Conservation (phyloP, 495 filamentous ascomycete genomes). For the Penicillium roqueforti region DNA sequence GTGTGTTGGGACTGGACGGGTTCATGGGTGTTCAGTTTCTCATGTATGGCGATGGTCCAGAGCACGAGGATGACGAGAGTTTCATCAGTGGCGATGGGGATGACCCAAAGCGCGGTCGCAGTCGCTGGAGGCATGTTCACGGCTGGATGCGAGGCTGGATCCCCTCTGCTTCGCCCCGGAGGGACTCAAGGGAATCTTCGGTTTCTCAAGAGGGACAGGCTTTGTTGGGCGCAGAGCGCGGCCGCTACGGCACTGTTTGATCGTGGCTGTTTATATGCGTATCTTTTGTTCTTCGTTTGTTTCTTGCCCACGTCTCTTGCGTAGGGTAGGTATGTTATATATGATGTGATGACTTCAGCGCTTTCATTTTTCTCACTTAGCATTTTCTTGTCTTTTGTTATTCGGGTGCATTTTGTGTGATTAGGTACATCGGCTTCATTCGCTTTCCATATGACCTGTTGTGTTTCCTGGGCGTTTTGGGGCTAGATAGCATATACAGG, state of each 20-base stretch:
- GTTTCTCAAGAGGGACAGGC: constrained; percentile 28
- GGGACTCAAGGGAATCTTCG: constrained; percentile 8
- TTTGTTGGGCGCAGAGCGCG: constrained; percentile 30
- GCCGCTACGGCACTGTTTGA: constrained; percentile 38
- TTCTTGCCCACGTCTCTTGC: background rate
- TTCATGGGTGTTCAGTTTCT: constrained; percentile 64
- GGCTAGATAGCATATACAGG: background rate
- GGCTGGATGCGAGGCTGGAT: constrained; percentile 72
- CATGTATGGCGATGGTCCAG: constrained; percentile 48
- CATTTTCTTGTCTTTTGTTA: background rate
- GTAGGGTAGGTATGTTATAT: constrained; percentile 10
- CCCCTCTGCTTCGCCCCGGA: constrained; percentile 40
- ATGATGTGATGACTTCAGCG: constrained; percentile 16
- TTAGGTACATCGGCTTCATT: background rate
- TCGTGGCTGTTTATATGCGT: background rate
- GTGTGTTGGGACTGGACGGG: constrained; percentile 63
- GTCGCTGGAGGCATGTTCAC: constrained; percentile 52
- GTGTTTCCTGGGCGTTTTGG: background rate
- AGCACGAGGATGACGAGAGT: constrained; percentile 26
- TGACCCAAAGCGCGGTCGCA: constrained; percentile 37
- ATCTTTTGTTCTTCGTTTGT: background rate
- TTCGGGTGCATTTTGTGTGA: background rate
- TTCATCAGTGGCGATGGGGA: constrained; percentile 18
- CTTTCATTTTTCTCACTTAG: background rate
- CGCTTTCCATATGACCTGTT: background rate